phyloP scores from a whole-genome alignment of 1,284 basidiomycete species.

The Sporisorium scitamineum region DNA sequence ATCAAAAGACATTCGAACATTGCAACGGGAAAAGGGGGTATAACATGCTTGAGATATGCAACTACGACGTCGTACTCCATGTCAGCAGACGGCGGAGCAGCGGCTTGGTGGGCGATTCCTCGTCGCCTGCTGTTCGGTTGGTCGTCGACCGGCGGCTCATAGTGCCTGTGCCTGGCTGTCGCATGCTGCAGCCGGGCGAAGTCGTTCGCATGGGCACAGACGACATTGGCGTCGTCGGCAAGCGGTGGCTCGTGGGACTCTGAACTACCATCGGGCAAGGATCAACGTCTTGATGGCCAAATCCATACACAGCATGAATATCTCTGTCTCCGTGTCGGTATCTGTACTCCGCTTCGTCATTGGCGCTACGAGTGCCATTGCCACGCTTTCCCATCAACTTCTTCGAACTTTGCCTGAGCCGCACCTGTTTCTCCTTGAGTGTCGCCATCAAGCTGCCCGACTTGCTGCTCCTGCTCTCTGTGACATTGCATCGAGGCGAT shows the following conservation, averaged over 20 bases:
- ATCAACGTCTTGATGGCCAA: not conserved
- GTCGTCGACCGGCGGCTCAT: constrained; percentile 14
- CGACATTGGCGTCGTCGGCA: not conserved
- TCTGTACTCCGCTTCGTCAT: not conserved
- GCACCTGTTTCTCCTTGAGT: constrained; percentile 42
- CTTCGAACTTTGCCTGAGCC: constrained; percentile 28
- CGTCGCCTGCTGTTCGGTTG: constrained; percentile 10
- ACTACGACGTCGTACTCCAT: constrained; percentile 28
- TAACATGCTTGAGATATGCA: not conserved
- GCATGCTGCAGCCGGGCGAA: not conserved
- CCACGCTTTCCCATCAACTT: constrained; percentile 33
- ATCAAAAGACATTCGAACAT: not conserved
- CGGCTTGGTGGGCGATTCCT: constrained; percentile 24
- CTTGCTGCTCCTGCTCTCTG: constrained; percentile 4
- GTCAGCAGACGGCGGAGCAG: constrained; percentile 36
- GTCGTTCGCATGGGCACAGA: not conserved
- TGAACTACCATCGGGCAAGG: not conserved
- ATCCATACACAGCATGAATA: not conserved
- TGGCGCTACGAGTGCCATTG: not conserved
- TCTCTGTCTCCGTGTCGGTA: not conserved
- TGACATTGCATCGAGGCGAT: constrained; percentile 10
- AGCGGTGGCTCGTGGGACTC: not conserved
- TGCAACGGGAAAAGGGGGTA: constrained; percentile 1
- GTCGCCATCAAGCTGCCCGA: constrained; percentile 39
- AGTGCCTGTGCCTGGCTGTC: not conserved